Base-by-base conservation (phyloP, 148 eudicot genomes). In the Oxyria digyna region DNA sequence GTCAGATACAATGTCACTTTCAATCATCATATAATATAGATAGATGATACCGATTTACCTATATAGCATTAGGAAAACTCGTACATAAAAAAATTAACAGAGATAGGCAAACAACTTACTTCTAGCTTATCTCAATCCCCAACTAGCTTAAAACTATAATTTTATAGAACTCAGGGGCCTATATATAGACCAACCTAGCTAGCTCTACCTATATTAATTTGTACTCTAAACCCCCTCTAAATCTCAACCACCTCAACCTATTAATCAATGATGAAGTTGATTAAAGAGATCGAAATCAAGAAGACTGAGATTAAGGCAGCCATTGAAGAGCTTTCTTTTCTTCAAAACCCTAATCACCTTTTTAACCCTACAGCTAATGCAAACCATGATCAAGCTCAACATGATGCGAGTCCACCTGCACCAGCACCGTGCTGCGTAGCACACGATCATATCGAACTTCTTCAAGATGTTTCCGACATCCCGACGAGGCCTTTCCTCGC, bases 401-500 rank as follows among this genome's bases (percentile, higher is more conserved):
- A 21, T 7, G 55, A 2, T 49, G 55, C 12, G 6, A 31, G 65
- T 59, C 37, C 38, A 29, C 38, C 38, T 14, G 65, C 35, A 59
- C n/a, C 37, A 7, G n/a, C 65, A 4, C 18, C 5, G 37, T 8
- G 35, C 37, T 6, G 23, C 32, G 24, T 6, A 24, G 12, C 26
- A 50, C 37, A 20, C 18, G 65, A 59, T 59, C 65, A 11, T 1
- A 27, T 29, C 63, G 15, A 6, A 17, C 17, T 1, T 27, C 63
- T 12, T 27, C 18, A 6, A 12, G 33, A 54, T 3, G 74, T 69
- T 67, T 48, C 74, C 1, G 55, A 77, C 49, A 75, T 86, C 65
- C 85, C 91, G 31, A 74, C 85, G 38, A 80, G 75, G 71, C 95
- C 97, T 27, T 86, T 91, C 74, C 83, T 91, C 4, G 80, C 81